phyloP scores from a whole-genome alignment of 2,329 filamentous ascomycete genomes.

The Diaporthe velutina region DNA sequence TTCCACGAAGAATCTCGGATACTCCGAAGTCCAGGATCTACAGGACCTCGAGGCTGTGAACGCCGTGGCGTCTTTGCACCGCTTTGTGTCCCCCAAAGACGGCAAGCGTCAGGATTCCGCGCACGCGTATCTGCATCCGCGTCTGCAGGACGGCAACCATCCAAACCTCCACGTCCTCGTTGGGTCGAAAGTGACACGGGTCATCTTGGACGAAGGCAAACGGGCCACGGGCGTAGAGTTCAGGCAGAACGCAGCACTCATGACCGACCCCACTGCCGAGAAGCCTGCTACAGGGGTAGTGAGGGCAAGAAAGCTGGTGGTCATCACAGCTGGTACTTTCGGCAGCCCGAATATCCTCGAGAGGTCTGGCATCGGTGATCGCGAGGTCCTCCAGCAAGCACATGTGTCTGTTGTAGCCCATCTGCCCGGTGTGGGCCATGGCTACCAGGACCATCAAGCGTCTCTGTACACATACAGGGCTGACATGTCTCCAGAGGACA shows the following conservation, averaged over 20 bases:
- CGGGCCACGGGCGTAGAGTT: background rate
- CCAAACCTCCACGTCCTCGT: background rate
- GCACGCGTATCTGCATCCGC: background rate
- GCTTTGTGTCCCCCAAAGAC: background rate
- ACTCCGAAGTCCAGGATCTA: background rate
- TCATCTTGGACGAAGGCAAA: background rate
- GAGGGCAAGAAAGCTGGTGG: background rate
- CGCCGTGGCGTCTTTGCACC: background rate
- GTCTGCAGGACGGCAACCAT: background rate
- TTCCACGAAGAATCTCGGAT: background rate
- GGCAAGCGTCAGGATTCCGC: background rate
- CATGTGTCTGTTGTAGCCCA: constrained; percentile 40
- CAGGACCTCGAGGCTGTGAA: background rate
- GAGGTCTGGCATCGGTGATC: background rate
- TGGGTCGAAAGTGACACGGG: background rate
- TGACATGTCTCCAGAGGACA: background rate
- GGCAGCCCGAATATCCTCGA: background rate
- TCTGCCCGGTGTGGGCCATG: constrained; percentile 64
- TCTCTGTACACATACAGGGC: background rate
- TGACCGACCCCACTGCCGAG: background rate
- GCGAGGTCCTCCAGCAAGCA: background rate
- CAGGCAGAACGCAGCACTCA: background rate
- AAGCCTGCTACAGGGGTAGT: background rate
- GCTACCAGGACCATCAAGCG: constrained; percentile 58
- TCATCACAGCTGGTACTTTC: background rate